phyloP scores from a whole-genome alignment of 2,329 filamentous ascomycete species.

The Aspergillus glaucus region DNA sequence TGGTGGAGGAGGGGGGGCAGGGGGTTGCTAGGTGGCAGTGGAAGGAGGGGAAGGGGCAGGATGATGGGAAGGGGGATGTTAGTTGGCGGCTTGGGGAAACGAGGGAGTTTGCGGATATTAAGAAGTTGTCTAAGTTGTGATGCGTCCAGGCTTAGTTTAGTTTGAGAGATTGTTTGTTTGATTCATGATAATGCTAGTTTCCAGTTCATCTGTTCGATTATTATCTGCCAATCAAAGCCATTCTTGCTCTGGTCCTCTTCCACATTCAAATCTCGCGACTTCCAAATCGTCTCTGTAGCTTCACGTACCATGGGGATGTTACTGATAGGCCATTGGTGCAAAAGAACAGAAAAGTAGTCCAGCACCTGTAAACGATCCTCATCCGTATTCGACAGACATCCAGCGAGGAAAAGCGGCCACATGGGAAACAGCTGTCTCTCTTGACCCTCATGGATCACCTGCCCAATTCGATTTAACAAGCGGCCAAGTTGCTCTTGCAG shows the following conservation, averaged over 20 bases:
- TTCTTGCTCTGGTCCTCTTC: neutral
- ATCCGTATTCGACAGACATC: neutral
- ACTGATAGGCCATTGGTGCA: neutral
- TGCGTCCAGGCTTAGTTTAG: neutral
- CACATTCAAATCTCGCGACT: neutral
- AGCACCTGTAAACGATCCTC: neutral
- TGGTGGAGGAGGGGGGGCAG: slow-evolving; percentile 41
- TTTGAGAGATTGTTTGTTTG: neutral
- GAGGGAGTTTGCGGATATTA: slow-evolving; percentile 21
- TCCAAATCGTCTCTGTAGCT: neutral
- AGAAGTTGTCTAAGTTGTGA: slow-evolving; percentile 16
- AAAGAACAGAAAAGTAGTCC: neutral
- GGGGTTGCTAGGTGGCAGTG: slow-evolving; percentile 46
- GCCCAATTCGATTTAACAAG: neutral
- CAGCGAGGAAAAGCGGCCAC: neutral
- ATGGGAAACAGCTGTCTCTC: neutral
- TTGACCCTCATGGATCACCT: neutral
- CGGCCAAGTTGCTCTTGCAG: neutral
- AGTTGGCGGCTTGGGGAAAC: slow-evolving; percentile 43
- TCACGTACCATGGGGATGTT: neutral
- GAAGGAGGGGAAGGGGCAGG: slow-evolving; percentile 34
- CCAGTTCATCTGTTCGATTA: neutral
- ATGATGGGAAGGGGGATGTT: slow-evolving; percentile 41
- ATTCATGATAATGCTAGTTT: neutral
- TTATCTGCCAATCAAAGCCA: neutral